Evolutionary conservation across 1,284 basidiomycete species (phyloP), one percentile per base, ranked within the genome.

Genomic region (Cryptococcus neoformans): DNA sequence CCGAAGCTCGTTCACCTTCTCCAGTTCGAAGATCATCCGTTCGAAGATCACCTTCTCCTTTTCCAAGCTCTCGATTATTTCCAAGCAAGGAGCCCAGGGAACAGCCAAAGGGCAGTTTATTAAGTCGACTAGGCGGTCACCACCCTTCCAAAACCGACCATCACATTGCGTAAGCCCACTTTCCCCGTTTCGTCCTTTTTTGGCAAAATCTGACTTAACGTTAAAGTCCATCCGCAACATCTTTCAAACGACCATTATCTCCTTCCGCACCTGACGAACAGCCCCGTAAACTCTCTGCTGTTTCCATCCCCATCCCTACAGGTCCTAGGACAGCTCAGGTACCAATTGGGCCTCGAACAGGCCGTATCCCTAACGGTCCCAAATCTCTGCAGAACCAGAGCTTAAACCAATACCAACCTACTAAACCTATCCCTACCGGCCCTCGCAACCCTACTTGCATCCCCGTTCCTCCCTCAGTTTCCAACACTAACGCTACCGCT

Each of bases 221-320:
- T 21, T 21, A 21, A 21, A 21, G 21, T 21, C 21, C 21, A 21
- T 21, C 21, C 21, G 21, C 21, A 21, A 21, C 21, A 21, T 21
- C 21, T 21, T 21, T 21, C 21, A 58, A 56, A 55, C 44, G 53
- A 54, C 51, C 60, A 34, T 17, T 53, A 14, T 58, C 56, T 41
- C 55, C 54, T 40, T 28, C 44, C 7, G 37, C 39, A 39, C 34
- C n/a, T 12, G n/a, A 35, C 12, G 16, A 56, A 17, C 21, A 58
- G 44, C 54, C 55, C 3, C 10, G 21, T 5, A 64, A 64, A 34
- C n/a, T 59, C 5, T 16, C 37, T 10, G 60, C 61, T 44, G 17
- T 59, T 10, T n/a, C 41, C 8, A 63, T 60, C 45, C 11, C 65
- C 34, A 59, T 62, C 16, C 62, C 60, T 41, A 61, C 62, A n/a